Percentiles rank a stretch among this genome's conserved stretches.
phyloP scores from a whole-genome alignment of 163 green algal genomes.

The Coccomyxa subellipsoidea region DNA sequence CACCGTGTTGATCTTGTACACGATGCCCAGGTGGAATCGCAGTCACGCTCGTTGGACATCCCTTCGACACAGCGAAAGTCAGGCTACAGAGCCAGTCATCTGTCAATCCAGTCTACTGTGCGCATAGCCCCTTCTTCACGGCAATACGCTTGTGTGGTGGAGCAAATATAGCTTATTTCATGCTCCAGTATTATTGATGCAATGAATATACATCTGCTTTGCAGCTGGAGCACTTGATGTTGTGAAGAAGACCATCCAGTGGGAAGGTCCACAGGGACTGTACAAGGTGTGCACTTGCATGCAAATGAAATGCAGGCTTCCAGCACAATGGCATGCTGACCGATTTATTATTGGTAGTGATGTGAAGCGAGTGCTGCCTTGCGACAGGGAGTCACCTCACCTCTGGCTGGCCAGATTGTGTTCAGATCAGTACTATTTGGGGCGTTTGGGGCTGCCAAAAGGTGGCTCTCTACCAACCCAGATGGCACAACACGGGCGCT shows the following conservation, averaged over 20 bases:
- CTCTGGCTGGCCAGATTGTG: conserved; percentile 92
- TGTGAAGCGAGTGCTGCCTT: background rate
- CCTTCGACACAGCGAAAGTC: conserved; percentile 85
- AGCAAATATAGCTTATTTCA: too few species aligned
- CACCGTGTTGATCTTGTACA: background rate
- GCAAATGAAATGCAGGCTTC: background rate
- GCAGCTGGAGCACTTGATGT: conserved; percentile 85
- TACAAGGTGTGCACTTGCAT: conserved; percentile 82
- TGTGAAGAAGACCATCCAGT: conserved; percentile 85
- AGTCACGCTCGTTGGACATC: conserved; percentile 87
- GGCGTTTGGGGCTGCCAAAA: conserved; percentile 79
- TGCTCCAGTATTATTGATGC: too few species aligned
- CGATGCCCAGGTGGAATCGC: conserved; percentile 73
- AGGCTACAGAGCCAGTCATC: conserved; percentile 87
- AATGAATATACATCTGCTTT: too few species aligned
- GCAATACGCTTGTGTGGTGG: too few species aligned
- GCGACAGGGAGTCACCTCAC: conserved; percentile 80
- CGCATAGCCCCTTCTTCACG: conserved; percentile 17
- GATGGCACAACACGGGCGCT: conserved; percentile 67
- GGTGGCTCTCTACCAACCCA: conserved; percentile 73
- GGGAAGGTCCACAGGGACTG: conserved; percentile 79
- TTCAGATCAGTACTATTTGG: conserved; percentile 89
- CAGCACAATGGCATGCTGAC: too few species aligned
- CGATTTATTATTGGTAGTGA: background rate
- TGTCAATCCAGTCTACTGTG: conserved; percentile 89